A percentile compares a stretch with the other conserved stretches of the same genome.
These are phyloP conservation scores for Pisolithus marmoratus DNA, from an alignment of 768 basidiomycete species.

Conservation along the genomic window DNA sequence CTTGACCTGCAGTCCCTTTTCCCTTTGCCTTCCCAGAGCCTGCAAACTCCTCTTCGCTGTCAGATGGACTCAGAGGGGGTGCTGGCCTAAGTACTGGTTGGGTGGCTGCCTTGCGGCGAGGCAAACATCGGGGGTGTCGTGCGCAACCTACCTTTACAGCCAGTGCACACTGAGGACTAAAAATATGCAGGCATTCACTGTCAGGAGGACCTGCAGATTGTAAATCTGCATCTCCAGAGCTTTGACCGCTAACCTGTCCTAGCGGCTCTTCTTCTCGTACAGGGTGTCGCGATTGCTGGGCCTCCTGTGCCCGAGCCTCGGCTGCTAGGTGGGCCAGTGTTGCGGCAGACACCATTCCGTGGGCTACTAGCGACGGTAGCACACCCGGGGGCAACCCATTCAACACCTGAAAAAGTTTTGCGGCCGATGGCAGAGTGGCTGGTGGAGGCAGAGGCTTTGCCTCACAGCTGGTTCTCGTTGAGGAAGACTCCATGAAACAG, in stretches of 20 bases:
- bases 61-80: background rate
- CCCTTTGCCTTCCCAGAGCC: background rate
- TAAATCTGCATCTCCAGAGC: background rate
- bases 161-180: background rate
- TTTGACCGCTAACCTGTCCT: background rate
- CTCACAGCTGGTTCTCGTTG: too few species aligned
- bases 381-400: too few species aligned
- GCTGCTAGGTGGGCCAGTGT: too few species aligned
- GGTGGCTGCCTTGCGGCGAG: background rate
- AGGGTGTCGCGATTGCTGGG: too few species aligned
- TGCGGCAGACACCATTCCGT: too few species aligned
- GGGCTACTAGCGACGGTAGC: too few species aligned
- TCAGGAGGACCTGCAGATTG: background rate
- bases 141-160: background rate
- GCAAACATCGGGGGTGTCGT: too few species aligned
- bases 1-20: background rate
- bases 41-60: background rate
- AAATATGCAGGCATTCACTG: background rate
- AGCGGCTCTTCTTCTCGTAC: background rate
- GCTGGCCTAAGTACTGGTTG: background rate
- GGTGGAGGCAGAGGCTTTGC: too few species aligned
- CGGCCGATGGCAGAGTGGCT: too few species aligned
- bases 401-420: too few species aligned
- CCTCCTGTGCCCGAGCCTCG: too few species aligned
- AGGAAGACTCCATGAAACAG: too few species aligned